Conservation (phyloP, 805 yeast genomes). For the Pichia thaimueangensis region DNA sequence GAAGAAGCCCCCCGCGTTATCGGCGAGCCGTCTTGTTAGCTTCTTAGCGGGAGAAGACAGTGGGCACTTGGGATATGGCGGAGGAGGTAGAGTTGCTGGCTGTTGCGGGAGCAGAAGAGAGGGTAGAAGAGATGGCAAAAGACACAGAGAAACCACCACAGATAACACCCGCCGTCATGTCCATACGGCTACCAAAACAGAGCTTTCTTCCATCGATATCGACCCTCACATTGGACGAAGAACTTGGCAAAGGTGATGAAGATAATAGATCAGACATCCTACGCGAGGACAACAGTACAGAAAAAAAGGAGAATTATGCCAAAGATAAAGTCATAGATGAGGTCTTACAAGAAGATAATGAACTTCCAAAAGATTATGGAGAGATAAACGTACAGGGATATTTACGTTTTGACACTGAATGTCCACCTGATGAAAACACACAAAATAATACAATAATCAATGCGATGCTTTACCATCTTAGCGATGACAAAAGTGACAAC, state of each 20-base stretch:
- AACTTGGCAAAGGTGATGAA: not conserved
- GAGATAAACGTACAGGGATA: conserved; percentile 13
- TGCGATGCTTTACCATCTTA: conserved; percentile 24
- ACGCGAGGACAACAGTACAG: too few relatives aligned
- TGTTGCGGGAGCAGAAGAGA: too few relatives aligned
- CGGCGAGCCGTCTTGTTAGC: too few relatives aligned
- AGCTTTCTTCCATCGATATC: conserved; percentile 2
- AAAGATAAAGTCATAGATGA: conserved; percentile 8
- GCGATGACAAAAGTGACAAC: not conserved
- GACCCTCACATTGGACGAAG: not conserved
- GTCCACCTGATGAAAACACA: conserved; percentile 24
- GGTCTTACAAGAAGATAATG: conserved; percentile 1
- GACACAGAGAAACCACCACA: too few relatives aligned
- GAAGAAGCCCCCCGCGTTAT: too few relatives aligned
- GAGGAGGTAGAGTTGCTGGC: too few relatives aligned
- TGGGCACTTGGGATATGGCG: too few relatives aligned
- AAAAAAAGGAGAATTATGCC: conserved; percentile 1
- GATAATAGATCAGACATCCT: too few relatives aligned
- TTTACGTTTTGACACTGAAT: conserved; percentile 16
- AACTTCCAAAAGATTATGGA: conserved; percentile 14
- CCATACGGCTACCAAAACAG: conserved; percentile 1
- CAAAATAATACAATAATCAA: conserved; percentile 26
- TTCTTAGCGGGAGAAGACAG: too few relatives aligned
- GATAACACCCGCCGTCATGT: too few relatives aligned
- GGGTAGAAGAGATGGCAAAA: too few relatives aligned